Evolutionary conservation across 306 rosid species (phyloP), one percentile per base, ranked within the genome.

Genomic region (Castanea crenata): DNA sequence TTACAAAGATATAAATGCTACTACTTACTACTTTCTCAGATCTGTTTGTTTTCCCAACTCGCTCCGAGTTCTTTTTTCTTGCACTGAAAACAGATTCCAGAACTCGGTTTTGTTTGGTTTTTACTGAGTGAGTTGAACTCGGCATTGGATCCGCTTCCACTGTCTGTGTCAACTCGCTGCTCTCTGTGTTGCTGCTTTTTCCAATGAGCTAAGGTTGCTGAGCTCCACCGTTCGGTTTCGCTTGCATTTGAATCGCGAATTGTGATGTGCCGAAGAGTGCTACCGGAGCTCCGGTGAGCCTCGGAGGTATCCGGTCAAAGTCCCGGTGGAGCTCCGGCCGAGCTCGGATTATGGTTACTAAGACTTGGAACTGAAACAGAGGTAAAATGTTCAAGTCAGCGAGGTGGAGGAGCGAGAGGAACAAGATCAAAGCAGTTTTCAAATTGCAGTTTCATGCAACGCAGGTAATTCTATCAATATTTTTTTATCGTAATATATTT

Each of bases 331-430:
- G 78, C 75, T 83, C 79, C 32, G 71, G 80, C 69, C 34, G 69
- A 76, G 78, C 71, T 76, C 70, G 44, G 32, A 69, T 79, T 81
- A 78, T 35, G 75, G 61, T 54, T 29, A 12, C 65, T 86, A 52
- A 46, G 11, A 74, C 31, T 58, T 75, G 32, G 20, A 18, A 16
- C 38, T 80, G 65, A 71, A 78, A 68, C 72, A 12, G 74, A 38
- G 35, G n/a, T 63, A 34, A 14, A 82, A 95, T 95, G 99, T 93
- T 95, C 84, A 96, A 89, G 88, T 79, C 98, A 76, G 84, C 93
- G 69, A 89, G 91, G 87, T 91, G 99, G 99, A 91, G 92, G 81
- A 87, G 87, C 83, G 98, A 95, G 69, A 95, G 90, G 91, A 92
- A 85, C 80, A 91, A 86, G 83, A 61, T 93, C 88, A 93, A 90